Evolutionary conservation across 1,139 yeast genomes (phyloP).

Genomic region (Pichia sp.): DNA sequence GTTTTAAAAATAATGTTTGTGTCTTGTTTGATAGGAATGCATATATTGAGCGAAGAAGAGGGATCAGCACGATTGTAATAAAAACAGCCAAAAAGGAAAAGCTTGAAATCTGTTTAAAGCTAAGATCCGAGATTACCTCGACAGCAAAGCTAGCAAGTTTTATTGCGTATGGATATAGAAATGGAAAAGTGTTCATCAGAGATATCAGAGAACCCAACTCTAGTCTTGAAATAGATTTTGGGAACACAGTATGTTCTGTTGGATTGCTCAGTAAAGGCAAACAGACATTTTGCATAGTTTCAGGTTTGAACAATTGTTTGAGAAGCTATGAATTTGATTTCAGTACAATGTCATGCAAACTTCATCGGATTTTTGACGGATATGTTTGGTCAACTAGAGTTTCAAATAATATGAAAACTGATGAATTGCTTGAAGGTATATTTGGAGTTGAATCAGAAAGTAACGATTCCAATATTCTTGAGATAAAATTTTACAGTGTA

Average conservation of each 20-base stretch:
- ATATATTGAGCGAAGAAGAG: no score
- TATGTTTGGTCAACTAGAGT: slow-evolving; percentile 7
- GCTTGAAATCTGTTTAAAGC: not conserved
- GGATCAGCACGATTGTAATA: no score
- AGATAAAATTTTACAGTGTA: slow-evolving; percentile 9
- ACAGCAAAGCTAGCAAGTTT: not conserved
- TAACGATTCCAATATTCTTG: not conserved
- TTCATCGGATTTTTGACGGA: slow-evolving; percentile 5
- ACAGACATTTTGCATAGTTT: slow-evolving; percentile 5
- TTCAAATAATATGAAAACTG: slow-evolving; percentile 6
- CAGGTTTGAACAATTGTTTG: slow-evolving; percentile 6
- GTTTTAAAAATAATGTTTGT: no score
- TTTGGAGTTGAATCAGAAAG: slow-evolving; percentile 13
- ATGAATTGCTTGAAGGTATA: not conserved
- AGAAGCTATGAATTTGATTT: slow-evolving; percentile 5
- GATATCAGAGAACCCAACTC: not conserved
- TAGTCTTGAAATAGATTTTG: not conserved
- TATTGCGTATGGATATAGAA: slow-evolving; percentile 4
- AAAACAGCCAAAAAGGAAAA: no score
- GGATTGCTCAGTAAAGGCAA: not conserved
- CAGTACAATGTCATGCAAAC: not conserved
- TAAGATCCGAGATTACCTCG: not conserved
- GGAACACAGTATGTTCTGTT: slow-evolving; percentile 7
- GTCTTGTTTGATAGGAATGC: no score
- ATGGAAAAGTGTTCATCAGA: slow-evolving; percentile 4